A percentile compares a stretch with the other conserved stretches of the same genome.
Conservation (phyloP, 257 asterid species). For the Oldenlandia corymbosa region DNA sequence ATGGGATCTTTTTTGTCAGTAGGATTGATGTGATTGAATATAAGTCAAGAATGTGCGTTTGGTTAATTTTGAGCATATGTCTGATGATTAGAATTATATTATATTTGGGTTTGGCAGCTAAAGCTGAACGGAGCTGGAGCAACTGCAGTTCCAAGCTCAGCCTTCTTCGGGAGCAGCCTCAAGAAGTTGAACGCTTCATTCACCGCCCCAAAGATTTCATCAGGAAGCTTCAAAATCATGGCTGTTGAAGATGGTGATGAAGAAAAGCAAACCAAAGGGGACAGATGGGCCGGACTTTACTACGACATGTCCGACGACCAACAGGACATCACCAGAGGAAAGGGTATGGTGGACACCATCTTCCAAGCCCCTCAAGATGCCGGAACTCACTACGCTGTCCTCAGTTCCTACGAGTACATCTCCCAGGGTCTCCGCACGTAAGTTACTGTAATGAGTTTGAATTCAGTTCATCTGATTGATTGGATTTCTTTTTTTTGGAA, state of each 20-base stretch:
- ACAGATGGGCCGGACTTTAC: conserved; percentile 66
- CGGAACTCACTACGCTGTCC: conserved; percentile 65
- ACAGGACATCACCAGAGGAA: conserved; percentile 76
- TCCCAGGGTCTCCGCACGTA: conserved; percentile 61
- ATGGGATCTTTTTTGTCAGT: too few species aligned
- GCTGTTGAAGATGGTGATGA: conserved; percentile 35
- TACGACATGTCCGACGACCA: conserved; percentile 65
- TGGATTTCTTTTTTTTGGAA: too few species aligned
- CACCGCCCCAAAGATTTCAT: conserved; percentile 23
- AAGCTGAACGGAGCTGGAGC: conserved; percentile 46
- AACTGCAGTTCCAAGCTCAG: conserved; percentile 36
- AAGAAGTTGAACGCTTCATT: conserved; percentile 36
- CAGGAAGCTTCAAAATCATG: conserved; percentile 38
- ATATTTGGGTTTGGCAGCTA: conserved; percentile 32
- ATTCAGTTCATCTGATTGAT: not conserved
- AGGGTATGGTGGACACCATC: conserved; percentile 63
- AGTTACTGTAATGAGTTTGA: not conserved
- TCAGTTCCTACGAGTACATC: conserved; percentile 68
- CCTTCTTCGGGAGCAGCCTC: conserved; percentile 47
- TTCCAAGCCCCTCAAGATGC: conserved; percentile 71
- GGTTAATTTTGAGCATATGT: too few species aligned
- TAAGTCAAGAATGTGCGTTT: too few species aligned
- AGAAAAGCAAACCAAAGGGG: conserved; percentile 33
- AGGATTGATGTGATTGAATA: too few species aligned
- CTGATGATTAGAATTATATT: too few species aligned